Evolutionary conservation across 257 asterid genomes (phyloP).

Genomic region (Paulownia fortunei): DNA sequence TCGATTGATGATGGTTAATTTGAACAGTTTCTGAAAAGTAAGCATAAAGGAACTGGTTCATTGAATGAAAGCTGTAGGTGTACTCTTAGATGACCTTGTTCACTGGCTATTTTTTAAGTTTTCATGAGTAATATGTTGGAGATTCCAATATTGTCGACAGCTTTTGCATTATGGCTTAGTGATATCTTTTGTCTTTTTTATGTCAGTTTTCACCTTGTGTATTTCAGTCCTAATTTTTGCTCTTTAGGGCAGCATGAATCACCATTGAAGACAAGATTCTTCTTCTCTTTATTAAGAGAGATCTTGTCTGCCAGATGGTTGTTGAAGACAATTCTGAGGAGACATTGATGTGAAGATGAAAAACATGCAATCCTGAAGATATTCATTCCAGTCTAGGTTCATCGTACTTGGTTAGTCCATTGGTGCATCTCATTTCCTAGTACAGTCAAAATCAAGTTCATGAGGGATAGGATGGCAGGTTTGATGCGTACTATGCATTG

Average conservation of each 20-base stretch:
- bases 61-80: neutral
- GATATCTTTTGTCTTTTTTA: neutral
- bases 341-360: neutral
- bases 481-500: neutral
- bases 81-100: neutral
- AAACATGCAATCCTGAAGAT: neutral
- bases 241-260: too few relatives aligned
- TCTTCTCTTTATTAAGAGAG: neutral
- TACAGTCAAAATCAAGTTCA: too few relatives aligned
- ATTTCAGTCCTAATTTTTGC: neutral
- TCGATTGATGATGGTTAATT: neutral
- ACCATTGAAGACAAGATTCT: neutral
- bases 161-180: neutral
- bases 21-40: neutral
- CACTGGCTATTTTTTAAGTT: neutral
- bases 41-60: neutral
- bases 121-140: neutral
- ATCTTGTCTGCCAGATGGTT: neutral
- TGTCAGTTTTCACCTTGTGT: neutral
- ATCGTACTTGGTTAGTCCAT: neutral
- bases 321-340: neutral
- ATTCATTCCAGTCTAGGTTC: neutral
- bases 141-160: neutral
- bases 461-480: neutral
- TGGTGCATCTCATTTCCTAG: neutral